These are phyloP conservation scores for Clarireedia sp. DNA, from an alignment of 2,329 filamentous ascomycete genomes.

Conservation along the genomic window DNA sequence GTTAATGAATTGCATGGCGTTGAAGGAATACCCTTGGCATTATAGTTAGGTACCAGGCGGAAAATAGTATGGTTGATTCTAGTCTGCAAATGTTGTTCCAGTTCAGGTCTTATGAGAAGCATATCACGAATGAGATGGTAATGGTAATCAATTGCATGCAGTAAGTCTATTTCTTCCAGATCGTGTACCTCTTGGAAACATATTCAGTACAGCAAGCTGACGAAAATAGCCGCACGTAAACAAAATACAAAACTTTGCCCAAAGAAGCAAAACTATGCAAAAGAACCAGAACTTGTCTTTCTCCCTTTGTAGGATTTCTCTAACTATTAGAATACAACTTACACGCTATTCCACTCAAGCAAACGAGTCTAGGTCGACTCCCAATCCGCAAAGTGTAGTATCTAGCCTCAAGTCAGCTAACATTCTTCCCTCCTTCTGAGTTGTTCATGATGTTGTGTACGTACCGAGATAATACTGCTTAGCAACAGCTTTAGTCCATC, in stretches of 20 bases:
- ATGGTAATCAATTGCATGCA: too few species aligned
- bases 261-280: too few species aligned
- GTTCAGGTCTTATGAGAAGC: too few species aligned
- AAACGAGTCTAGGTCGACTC: constrained; percentile 14
- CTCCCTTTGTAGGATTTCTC: too few species aligned
- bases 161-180: too few species aligned
- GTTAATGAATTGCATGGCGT: constrained; percentile 5
- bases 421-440: too few species aligned
- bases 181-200: too few species aligned
- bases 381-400: constrained; percentile 24
- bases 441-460: background rate
- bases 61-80: background rate
- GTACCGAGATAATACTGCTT: constrained; percentile 22
- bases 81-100: background rate
- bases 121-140: too few species aligned
- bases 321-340: background rate
- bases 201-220: too few species aligned
- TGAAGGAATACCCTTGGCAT: constrained; percentile 10
- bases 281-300: too few species aligned
- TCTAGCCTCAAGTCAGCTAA: background rate
- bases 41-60: background rate
- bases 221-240: too few species aligned
- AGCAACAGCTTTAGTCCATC: constrained; percentile 20
- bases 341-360: background rate
- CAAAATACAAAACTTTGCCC: too few species aligned